phyloP scores from a whole-genome alignment of 2,329 filamentous ascomycete species.

The Pseudohalonectria lignicola region DNA sequence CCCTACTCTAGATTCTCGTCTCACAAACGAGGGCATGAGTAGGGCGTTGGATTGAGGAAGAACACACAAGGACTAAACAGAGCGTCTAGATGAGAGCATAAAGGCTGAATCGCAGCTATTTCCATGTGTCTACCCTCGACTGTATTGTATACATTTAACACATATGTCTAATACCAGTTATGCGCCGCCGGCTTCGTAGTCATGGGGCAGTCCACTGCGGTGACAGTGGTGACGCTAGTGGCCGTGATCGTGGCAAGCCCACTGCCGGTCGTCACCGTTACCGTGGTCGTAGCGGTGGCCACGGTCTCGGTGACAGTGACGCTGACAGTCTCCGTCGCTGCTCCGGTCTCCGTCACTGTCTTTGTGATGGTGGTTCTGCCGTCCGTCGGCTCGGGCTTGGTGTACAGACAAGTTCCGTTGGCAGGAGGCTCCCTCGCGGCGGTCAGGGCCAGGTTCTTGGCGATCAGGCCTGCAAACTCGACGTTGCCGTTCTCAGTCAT shows the following conservation, averaged over 20 bases:
- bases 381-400: not conserved
- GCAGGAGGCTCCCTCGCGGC: not conserved
- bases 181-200: not conserved
- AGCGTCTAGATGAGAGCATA: no score
- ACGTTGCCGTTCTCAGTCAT: not conserved
- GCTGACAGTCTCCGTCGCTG: not conserved
- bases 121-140: no score
- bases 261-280: not conserved
- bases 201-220: not conserved
- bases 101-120: no score
- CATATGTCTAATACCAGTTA: not conserved
- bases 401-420: not conserved
- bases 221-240: not conserved
- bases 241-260: not conserved
- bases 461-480: not conserved
- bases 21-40: no score
- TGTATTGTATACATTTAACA: no score
- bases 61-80: no score
- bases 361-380: not conserved
- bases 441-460: not conserved
- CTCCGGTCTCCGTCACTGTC: not conserved
- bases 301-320: not conserved
- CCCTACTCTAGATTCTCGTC: no score
- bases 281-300: not conserved
- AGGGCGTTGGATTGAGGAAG: no score